A percentile compares a stretch with the other conserved stretches of the same genome.
Conservation (phyloP, 2,329 filamentous ascomycete species). For the Colletotrichum navitas region DNA sequence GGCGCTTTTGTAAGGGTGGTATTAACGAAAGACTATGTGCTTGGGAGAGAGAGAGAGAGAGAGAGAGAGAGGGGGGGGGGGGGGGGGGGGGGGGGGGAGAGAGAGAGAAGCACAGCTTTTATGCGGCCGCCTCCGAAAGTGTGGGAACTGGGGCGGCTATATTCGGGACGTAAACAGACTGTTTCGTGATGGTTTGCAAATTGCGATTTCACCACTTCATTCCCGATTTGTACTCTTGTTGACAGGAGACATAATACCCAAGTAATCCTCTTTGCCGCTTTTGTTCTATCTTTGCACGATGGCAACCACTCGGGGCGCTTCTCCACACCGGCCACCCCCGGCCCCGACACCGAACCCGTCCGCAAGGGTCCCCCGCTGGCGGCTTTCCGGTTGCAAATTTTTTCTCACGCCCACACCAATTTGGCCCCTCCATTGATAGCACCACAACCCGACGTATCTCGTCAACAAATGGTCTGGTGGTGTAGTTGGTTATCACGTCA, state of each 20-base stretch:
- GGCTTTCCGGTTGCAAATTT: slow-evolving; percentile 11
- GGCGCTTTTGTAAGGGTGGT: too few species aligned
- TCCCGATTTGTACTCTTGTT: neutral
- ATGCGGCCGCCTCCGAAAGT: slow-evolving; percentile 80
- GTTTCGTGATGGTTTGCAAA: neutral
- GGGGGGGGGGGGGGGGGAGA: too few species aligned
- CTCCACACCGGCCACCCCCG: neutral
- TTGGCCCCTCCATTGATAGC: neutral
- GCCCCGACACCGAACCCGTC: neutral
- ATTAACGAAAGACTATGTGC: too few species aligned
- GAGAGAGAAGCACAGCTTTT: slow-evolving; percentile 65
- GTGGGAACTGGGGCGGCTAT: slow-evolving; percentile 54
- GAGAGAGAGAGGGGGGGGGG: too few species aligned
- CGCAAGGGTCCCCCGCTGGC: neutral
- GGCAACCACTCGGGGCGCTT: neutral
- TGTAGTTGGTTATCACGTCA: slow-evolving; percentile 63
- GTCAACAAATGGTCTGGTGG: slow-evolving; percentile 50
- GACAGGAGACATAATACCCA: neutral
- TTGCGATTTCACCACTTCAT: too few species aligned
- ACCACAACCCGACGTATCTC: neutral
- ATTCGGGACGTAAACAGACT: neutral
- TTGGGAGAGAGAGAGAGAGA: slow-evolving; percentile 74
- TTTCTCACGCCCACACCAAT: neutral
- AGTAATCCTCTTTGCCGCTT: too few species aligned
- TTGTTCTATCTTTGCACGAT: neutral